Evolutionary conservation across 768 basidiomycete species (phyloP).

Genomic region (Xerocomellus dryophilus): DNA sequence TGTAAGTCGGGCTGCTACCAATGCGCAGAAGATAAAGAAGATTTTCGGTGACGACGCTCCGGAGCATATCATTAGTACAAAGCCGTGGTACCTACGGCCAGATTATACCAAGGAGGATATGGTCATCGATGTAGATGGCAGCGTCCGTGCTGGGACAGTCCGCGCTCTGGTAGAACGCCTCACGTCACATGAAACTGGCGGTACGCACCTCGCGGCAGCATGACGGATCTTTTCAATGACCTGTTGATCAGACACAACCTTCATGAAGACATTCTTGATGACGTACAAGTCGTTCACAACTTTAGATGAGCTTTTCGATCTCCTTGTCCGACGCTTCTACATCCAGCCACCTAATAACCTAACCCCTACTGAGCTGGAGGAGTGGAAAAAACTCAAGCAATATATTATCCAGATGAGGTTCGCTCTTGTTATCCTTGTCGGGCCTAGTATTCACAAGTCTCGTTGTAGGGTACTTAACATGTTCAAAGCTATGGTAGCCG

Average conservation of each 20-base stretch:
- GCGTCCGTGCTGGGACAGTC: constrained; percentile 84
- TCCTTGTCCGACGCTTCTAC: constrained; percentile 76
- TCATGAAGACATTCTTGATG: constrained; percentile 88
- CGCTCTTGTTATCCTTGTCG: constrained; percentile 23
- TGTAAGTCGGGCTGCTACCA: constrained; percentile 25
- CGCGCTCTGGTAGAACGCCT: constrained; percentile 83
- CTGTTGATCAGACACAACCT: constrained; percentile 58
- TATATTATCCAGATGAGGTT: constrained; percentile 85
- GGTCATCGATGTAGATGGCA: constrained; percentile 78
- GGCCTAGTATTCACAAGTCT: constrained; percentile 1
- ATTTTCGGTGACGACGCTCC: constrained; percentile 63
- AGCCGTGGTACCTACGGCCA: constrained; percentile 84
- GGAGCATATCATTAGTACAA: constrained; percentile 42
- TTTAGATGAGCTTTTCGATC: constrained; percentile 75
- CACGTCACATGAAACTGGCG: constrained; percentile 85
- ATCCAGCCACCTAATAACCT: constrained; percentile 72
- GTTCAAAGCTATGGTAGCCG: constrained; percentile 83
- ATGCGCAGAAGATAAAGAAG: constrained; percentile 58
- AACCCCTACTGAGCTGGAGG: constrained; percentile 54
- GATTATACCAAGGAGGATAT: constrained; percentile 81
- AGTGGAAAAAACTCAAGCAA: constrained; percentile 86
- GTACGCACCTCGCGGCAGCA: constrained; percentile 42
- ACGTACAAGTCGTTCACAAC: constrained; percentile 95
- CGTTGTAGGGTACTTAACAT: constrained; percentile 72
- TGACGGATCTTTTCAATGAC: constrained; percentile 1